Base-by-base conservation (phyloP, 352 stramenopile species). In the Pythium coloratum region DNA sequence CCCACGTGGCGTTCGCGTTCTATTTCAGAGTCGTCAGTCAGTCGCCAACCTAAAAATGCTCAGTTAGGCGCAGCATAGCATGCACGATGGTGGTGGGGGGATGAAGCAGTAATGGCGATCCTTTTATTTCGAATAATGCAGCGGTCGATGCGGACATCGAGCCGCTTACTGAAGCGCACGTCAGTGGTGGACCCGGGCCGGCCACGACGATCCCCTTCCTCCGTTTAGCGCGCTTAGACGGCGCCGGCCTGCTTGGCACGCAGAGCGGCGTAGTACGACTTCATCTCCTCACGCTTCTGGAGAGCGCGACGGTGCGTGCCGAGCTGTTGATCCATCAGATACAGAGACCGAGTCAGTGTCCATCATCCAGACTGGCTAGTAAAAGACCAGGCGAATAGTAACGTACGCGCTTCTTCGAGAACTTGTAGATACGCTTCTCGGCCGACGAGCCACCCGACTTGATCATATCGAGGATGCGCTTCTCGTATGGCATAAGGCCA, bases 401-500 rank as follows among this genome's bases (percentile, higher is more conserved):
- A 92, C 86, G 78, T 93, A 96, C 86, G 76, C 89, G 82, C 81
- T 97, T 96, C 91, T 99, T 99, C 76, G 96, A 97, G 82, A 98
- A 99, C 91, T 99, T 99, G 95, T 99, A 99, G 83, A 99, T 96
- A 77, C 97, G 93, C 94, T 99, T 99, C 73, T 99, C 97, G 53
- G 95, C 95, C 70, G 92, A 96, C 73, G 90, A 97, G 76, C 96
- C 96, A 70, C 95, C 95, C 67, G 93, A 98, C 94, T 99, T 99
- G 92, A 99, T 99, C 95, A 99, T 99, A 94, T 99, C 98, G 71
- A 99, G 91, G 75, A 99, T 98, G 75, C 98, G 90, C 80, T 99
- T 98, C 85, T 99, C 98, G 82, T 99, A 99, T 50, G 98, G 98
- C 82, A 98, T 97, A 49, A 99, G 81, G 68, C 98, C 98, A 40